Evolutionary conservation across 306 rosid species (phyloP), one percentile per base, ranked within the genome.

Genomic region (Sophora flavescens): DNA sequence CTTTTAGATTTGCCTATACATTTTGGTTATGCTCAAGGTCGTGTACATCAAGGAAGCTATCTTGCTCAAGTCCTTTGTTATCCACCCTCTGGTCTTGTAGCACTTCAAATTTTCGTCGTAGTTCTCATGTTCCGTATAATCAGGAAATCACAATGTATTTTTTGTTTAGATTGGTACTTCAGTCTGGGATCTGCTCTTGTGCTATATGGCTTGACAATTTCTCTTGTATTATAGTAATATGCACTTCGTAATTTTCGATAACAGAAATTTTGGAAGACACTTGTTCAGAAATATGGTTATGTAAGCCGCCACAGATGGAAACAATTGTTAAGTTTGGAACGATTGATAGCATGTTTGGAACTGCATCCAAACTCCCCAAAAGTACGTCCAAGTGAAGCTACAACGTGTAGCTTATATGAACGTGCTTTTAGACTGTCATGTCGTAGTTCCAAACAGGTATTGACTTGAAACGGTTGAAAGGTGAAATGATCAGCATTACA

Each of bases 11-110:
- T 65, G 38, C 66, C 48, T 54, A 39, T 58, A 8, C 16, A 14
- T 74, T 36, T 74, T 67, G 83, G 67, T 48, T 51, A 51, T 67
- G 78, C 50, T 78, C 42, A 78, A 78, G 57, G 63, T 66, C 63
- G 22, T 78, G 57, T 74, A 42, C 73, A 74, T 17, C 54, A 78
- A 72, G 73, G 22, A 67, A 66, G 63, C 56, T 35, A 5, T 81
- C 58, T 63, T 57, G 33, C 75, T 63, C 70, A 76, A 35, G 67
- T 53, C 63, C 58, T 59, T 52, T 60, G 41, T 36, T 60, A 61
- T 61, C 17, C 14, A 3, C 26, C 9, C 38, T 61, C 44, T 33
- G 26, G 5, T 45, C 12, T 45, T 10, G 15, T 33, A 52, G 5
- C 72, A 35, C 47, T 63, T 63, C 8, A 63, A 32, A 63, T 41